phyloP scores from a whole-genome alignment of 768 basidiomycete species.

The Punctularia strigosozonata region DNA sequence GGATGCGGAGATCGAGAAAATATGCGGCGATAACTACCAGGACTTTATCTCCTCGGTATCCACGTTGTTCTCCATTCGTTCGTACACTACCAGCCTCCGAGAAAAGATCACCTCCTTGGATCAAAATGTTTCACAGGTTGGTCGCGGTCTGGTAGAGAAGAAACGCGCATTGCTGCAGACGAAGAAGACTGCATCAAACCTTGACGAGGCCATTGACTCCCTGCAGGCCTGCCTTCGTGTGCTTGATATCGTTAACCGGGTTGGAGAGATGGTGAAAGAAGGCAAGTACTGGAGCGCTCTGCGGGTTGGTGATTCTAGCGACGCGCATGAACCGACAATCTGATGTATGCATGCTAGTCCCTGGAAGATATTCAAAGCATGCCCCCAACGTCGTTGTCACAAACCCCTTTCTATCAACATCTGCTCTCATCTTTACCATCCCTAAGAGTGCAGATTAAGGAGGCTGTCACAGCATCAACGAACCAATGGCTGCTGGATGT shows the following conservation, averaged over 20 bases:
- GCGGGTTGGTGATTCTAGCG: slow-evolving; percentile 48
- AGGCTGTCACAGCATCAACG: slow-evolving; percentile 87
- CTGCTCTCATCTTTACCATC: slow-evolving; percentile 88
- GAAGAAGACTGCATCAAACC: slow-evolving; percentile 85
- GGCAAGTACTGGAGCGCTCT: slow-evolving; percentile 96
- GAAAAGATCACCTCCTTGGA: slow-evolving; percentile 88
- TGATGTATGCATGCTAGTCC: slow-evolving; percentile 41
- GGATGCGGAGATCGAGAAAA: slow-evolving; percentile 91
- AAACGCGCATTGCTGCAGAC: slow-evolving; percentile 83
- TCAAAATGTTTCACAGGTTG: slow-evolving; percentile 78
- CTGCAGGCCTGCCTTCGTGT: slow-evolving; percentile 88
- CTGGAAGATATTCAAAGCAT: slow-evolving; percentile 91
- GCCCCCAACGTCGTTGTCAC: slow-evolving; percentile 79
- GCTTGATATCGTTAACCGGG: slow-evolving; percentile 84
- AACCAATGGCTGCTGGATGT: slow-evolving; percentile 97
- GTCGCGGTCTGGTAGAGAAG: slow-evolving; percentile 83
- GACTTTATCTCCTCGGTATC: slow-evolving; percentile 96
- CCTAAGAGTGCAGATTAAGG: slow-evolving; percentile 78
- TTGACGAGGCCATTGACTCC: slow-evolving; percentile 95
- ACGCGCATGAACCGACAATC: slow-evolving; percentile 19
- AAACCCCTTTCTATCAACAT: slow-evolving; percentile 89
- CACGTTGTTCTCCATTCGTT: slow-evolving; percentile 91
- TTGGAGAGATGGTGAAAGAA: slow-evolving; percentile 86
- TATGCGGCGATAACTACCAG: slow-evolving; percentile 94
- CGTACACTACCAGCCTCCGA: slow-evolving; percentile 89